Conservation (phyloP, 2,329 filamentous ascomycete genomes). For the Fusarium sp. region DNA sequence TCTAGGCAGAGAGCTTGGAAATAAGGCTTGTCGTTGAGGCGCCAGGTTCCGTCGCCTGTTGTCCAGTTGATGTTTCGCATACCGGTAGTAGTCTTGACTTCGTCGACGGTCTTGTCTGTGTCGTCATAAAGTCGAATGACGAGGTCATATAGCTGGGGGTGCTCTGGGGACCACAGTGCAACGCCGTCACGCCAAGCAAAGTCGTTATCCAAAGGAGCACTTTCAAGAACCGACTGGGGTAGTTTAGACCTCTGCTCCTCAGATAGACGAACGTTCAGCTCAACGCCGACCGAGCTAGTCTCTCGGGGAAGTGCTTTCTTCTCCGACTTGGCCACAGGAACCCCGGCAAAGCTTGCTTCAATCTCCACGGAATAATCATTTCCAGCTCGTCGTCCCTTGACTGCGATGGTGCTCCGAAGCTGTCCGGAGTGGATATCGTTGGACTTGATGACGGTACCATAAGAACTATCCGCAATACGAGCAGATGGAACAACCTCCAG, state of each 20-base stretch:
- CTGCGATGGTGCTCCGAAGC: conserved; percentile 63
- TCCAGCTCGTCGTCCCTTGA: conserved; percentile 63
- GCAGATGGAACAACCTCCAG: conserved; percentile 66
- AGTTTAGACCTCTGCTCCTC: conserved; percentile 57
- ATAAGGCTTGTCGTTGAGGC: conserved; percentile 69
- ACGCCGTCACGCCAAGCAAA: conserved; percentile 65
- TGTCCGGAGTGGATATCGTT: conserved; percentile 66
- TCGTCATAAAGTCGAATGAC: conserved; percentile 64
- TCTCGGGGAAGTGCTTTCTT: conserved; percentile 62
- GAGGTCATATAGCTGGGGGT: conserved; percentile 69
- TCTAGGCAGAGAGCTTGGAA: conserved; percentile 73
- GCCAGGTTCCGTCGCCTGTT: conserved; percentile 68
- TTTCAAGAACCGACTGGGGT: conserved; percentile 52
- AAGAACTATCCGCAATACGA: conserved; percentile 67
- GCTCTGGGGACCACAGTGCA: conserved; percentile 73
- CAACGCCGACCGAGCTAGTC: conserved; percentile 61
- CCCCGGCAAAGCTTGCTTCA: conserved; percentile 64
- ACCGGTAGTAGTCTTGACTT: conserved; percentile 70
- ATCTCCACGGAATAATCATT: conserved; percentile 65
- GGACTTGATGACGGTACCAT: conserved; percentile 69
- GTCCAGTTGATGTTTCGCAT: conserved; percentile 73
- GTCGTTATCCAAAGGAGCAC: conserved; percentile 54
- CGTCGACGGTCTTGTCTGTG: conserved; percentile 61
- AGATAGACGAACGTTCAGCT: conserved; percentile 63
- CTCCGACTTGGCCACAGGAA: conserved; percentile 59